phyloP scores from a whole-genome alignment of 2,329 filamentous ascomycete genomes.

The Aaosphaeria pasadenensis region DNA sequence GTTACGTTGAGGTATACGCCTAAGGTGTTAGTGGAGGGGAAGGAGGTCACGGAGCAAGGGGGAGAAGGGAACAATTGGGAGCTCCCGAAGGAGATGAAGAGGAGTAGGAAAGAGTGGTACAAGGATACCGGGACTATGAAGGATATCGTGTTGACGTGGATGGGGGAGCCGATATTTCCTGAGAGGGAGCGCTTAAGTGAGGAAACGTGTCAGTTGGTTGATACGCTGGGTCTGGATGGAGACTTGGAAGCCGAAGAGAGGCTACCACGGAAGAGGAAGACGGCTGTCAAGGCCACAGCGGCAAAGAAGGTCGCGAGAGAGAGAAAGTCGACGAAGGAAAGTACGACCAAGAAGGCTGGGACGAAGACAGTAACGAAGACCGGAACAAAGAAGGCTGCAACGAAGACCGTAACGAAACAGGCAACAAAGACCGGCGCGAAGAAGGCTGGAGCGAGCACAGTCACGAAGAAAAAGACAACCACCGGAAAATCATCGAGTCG shows the following conservation, averaged over 20 bases:
- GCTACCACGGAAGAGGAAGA: neutral
- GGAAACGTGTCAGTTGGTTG: constrained; percentile 18
- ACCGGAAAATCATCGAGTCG: too few species aligned
- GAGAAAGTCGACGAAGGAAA: too few species aligned
- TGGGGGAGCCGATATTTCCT: constrained; percentile 33
- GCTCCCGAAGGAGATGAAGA: constrained; percentile 4
- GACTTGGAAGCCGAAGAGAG: neutral
- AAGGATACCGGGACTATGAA: constrained; percentile 19
- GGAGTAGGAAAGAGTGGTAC: constrained; percentile 11
- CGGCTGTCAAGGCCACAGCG: neutral
- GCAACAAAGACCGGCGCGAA: neutral
- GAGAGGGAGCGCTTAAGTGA: constrained; percentile 19
- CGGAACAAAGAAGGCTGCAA: neutral
- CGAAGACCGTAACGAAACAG: neutral
- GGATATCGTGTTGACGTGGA: constrained; percentile 37
- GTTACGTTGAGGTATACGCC: constrained; percentile 32
- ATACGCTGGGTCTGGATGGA: neutral
- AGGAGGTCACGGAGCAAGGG: constrained; percentile 5
- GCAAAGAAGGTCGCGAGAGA: neutral
- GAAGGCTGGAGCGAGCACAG: too few species aligned
- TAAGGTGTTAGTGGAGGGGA: constrained; percentile 7
- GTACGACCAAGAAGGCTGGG: neutral
- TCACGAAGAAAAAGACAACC: too few species aligned
- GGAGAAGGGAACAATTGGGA: constrained; percentile 7
- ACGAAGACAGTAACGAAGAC: neutral